Percentiles rank a stretch among this genome's conserved stretches.
Evolutionary conservation across 257 asterid species (phyloP).

Genomic region (Voacanga thouarsii): DNA sequence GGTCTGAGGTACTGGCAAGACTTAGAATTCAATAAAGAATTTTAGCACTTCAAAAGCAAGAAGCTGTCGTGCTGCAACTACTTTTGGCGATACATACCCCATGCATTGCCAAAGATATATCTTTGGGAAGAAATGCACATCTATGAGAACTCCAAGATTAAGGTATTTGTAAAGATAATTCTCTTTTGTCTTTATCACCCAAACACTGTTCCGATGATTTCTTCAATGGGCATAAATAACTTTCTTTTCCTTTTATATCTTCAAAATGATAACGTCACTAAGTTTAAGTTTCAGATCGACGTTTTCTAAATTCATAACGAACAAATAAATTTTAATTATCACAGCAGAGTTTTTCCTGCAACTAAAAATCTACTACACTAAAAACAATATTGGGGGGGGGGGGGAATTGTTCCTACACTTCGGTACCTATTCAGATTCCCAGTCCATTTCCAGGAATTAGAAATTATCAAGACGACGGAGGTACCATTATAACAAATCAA

Average conservation of each 20-base stretch:
- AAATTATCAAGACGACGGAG: not conserved
- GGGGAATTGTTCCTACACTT: no score
- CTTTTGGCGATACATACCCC: not conserved
- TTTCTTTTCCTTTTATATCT: not conserved
- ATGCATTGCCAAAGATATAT: not conserved
- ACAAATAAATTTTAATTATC: not conserved
- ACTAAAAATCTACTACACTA: not conserved
- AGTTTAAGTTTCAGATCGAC: not conserved
- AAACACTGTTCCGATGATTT: not conserved
- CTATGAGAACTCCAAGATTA: not conserved
- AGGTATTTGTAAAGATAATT: not conserved
- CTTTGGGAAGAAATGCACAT: not conserved
- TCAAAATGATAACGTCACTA: not conserved
- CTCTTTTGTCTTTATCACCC: not conserved
- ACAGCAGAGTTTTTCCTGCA: not conserved
- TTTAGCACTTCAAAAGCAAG: no score
- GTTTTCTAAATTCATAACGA: not conserved
- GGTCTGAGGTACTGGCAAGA: no score
- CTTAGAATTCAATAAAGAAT: no score
- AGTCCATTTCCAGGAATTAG: not conserved
- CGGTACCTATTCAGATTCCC: not conserved
- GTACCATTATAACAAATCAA: not conserved
- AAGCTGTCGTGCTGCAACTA: no score
- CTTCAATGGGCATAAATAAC: not conserved
- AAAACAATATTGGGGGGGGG: no score